A percentile compares a stretch with the other conserved stretches of the same genome.
Conservation (phyloP, 192 early-diverging fungal species). For the Mycoemilia scoparia region DNA sequence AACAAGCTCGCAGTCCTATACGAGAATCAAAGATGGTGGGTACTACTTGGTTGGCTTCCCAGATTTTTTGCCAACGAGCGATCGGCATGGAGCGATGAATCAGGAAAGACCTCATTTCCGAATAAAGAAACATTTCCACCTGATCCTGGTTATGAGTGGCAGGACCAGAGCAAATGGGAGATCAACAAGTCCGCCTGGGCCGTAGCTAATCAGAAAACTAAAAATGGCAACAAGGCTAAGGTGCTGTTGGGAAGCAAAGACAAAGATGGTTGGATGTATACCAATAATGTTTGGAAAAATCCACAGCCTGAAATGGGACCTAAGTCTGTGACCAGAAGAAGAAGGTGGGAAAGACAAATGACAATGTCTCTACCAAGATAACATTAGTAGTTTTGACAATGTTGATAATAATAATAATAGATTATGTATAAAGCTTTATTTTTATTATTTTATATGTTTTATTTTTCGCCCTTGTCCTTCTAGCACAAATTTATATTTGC, state of each 20-base stretch:
- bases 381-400: too few relatives aligned
- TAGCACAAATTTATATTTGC: too few relatives aligned
- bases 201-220: too few relatives aligned
- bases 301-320: constrained; percentile 24
- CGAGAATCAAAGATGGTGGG: constrained; percentile 72
- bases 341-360: constrained; percentile 41
- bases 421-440: too few relatives aligned
- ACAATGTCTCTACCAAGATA: too few relatives aligned
- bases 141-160: constrained; percentile 36
- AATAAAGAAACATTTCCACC: constrained; percentile 37
- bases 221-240: too few relatives aligned
- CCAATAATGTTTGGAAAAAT: constrained; percentile 47
- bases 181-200: constrained; percentile 30
- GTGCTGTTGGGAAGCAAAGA: constrained; percentile 27
- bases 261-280: constrained; percentile 47
- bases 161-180: constrained; percentile 35
- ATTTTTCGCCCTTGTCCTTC: too few relatives aligned
- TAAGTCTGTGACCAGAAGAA: constrained; percentile 37
- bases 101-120: constrained; percentile 27
- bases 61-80: constrained; percentile 43
- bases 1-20: constrained; percentile 25
- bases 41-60: constrained; percentile 53
- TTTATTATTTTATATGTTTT: too few relatives aligned
- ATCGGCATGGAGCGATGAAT: constrained; percentile 43
- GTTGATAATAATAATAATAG: too few relatives aligned